Evolutionary conservation across 768 basidiomycete species (phyloP).

Genomic region (Kwoniella shandongensis): DNA sequence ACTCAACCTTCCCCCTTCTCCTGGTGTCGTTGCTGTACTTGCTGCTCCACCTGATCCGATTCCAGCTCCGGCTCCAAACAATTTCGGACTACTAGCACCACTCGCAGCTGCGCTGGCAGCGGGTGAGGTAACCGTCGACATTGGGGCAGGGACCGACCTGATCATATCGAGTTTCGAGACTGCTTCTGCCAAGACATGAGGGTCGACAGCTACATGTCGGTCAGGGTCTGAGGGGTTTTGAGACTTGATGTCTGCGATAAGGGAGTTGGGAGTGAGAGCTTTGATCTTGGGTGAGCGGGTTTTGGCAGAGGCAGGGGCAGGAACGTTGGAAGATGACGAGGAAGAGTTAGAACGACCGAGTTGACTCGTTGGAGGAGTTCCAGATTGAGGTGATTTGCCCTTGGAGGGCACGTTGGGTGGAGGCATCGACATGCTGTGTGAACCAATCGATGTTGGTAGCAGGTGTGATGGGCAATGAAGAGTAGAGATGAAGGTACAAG

Average conservation of each 20-base stretch:
- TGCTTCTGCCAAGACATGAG: conserved; percentile 35
- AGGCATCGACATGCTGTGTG: conserved; percentile 21
- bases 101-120: conserved; percentile 25
- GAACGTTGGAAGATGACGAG: not conserved
- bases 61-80: conserved; percentile 2
- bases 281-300: conserved; percentile 1
- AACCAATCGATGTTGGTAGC: too few species aligned
- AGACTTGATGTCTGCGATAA: conserved; percentile 21
- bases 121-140: conserved; percentile 24
- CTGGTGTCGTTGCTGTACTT: conserved; percentile 5
- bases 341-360: conserved; percentile 5
- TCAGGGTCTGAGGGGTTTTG: not conserved
- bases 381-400: conserved; percentile 2
- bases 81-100: conserved; percentile 29
- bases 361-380: not conserved
- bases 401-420: conserved; percentile 16
- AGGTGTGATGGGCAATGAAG: too few species aligned
- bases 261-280: conserved; percentile 18
- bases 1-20: conserved; percentile 16
- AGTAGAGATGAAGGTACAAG: too few species aligned
- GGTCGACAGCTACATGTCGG: conserved; percentile 25
- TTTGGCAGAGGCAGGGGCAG: not conserved
- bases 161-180: conserved; percentile 40
- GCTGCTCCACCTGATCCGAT: not conserved
- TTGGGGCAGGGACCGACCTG: conserved; percentile 27